These are phyloP conservation scores for Pichia nanzhaoensis DNA, from an alignment of 805 yeast species.

Conservation along the genomic window DNA sequence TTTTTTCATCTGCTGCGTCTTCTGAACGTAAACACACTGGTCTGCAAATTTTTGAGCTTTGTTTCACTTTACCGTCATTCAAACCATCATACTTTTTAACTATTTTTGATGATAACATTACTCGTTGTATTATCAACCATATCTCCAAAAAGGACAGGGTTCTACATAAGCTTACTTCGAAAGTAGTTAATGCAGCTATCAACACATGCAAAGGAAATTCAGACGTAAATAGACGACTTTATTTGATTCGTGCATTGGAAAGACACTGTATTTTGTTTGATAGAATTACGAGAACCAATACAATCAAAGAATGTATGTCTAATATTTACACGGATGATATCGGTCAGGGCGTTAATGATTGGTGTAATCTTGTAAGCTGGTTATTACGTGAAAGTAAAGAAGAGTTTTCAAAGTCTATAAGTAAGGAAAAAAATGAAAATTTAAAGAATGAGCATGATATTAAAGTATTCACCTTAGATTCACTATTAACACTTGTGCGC, in stretches of 20 bases:
- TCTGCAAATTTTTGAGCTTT: slow-evolving; percentile 57
- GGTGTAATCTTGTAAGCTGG: slow-evolving; percentile 12
- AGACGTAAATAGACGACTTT: slow-evolving; percentile 13
- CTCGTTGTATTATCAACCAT: slow-evolving; percentile 73
- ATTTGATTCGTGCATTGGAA: slow-evolving; percentile 29
- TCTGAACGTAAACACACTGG: slow-evolving; percentile 86
- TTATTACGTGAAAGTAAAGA: slow-evolving; percentile 5
- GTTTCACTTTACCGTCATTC: slow-evolving; percentile 24
- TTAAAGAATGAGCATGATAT: slow-evolving; percentile 11
- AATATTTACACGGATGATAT: slow-evolving; percentile 3
- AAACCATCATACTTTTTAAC: slow-evolving; percentile 16
- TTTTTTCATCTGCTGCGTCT: slow-evolving; percentile 71
- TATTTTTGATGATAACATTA: slow-evolving; percentile 56
- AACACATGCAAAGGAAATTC: slow-evolving; percentile 24
- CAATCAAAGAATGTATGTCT: slow-evolving; percentile 41
- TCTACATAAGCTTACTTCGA: slow-evolving; percentile 60
- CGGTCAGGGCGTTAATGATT: slow-evolving; percentile 2
- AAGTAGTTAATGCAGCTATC: slow-evolving; percentile 39
- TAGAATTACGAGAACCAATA: slow-evolving; percentile 64
- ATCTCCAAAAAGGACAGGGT: slow-evolving; percentile 57
- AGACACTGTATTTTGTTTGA: slow-evolving; percentile 69
- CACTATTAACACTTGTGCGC: slow-evolving; percentile 9
- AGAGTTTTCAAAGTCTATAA: slow-evolving; percentile 7
- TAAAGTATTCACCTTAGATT: slow-evolving; percentile 9
- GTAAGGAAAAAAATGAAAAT: slow-evolving; percentile 10